Evolutionary conservation across 2,329 filamentous ascomycete genomes (phyloP), one percentile per base, ranked within the genome.

Genomic region (Sordariomycetes sp.): DNA sequence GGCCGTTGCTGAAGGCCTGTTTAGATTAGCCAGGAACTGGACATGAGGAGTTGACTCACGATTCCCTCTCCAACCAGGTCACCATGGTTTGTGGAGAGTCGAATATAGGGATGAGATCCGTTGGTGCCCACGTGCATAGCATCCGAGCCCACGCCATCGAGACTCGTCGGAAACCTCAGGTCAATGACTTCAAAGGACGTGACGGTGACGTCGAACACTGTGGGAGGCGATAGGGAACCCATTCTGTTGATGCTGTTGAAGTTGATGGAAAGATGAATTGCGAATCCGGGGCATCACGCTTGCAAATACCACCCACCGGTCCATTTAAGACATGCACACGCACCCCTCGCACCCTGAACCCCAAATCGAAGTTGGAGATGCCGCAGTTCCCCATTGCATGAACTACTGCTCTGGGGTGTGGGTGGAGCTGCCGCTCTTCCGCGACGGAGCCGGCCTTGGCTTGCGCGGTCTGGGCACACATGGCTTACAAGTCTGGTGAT

Each of bases 81-180:
- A 1, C 81, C 80, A 53, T 92, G 81, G 1, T 38, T 38, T 16
- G 87, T 94, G 52, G 86, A 66, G 30, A 95, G 65, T 48, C 94
- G 88, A 57, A 86, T 93, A 67, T 94, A 95, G 10, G 88, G 86
- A 12, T 87, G 72, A 2, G 86, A 93, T 63, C 94, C 94, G 60
- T 94, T 86, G 41, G 86, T 84, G 3, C 87, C 86, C 4, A 85
- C 83, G 53, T 94, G 94, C 88, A 94, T 94, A 50, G 86, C 87
- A 73, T 94, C 87, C 7, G 86, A 93, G 49, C 87, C 87, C 14
- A 86, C 94, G 65, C 90, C 92, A 62, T 94, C 86, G 40, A 94
- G 77, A 28, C 87, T 94, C n/a, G 87, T 94, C 58, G 82, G 82
- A 55, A 86, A 86, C 45, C 82, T 75, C 54, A 86, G 79, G 62